phyloP scores from a whole-genome alignment of 148 eudicot genomes.

The Drosera capensis region DNA sequence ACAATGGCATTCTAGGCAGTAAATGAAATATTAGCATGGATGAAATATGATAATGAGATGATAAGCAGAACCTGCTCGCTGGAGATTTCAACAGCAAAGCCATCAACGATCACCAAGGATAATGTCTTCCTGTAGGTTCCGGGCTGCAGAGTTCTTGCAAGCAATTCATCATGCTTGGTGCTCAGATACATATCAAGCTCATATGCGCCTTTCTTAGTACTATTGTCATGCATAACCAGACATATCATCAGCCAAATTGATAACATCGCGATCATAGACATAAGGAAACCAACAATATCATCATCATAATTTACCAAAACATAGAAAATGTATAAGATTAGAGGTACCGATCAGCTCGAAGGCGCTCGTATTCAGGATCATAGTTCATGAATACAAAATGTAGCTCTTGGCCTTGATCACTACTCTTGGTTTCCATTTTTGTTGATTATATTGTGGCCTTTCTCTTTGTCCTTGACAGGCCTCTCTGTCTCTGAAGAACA shows the following conservation, averaged over 20 bases:
- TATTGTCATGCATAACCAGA: too few relatives aligned
- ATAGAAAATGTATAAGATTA: background rate
- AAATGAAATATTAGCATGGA: background rate
- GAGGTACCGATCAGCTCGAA: slow-evolving; percentile 42
- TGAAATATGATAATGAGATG: background rate
- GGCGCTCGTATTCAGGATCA: slow-evolving; percentile 82
- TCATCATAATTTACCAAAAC: too few relatives aligned
- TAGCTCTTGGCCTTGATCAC: too few relatives aligned
- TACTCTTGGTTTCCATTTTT: too few relatives aligned
- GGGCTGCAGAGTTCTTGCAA: slow-evolving; percentile 35
- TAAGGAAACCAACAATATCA: too few relatives aligned
- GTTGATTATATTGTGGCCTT: too few relatives aligned
- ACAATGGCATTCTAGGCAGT: background rate
- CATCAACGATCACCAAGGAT: slow-evolving; percentile 79
- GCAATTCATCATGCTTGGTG: slow-evolving; percentile 61
- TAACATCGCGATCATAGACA: too few relatives aligned
- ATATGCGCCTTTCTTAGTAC: slow-evolving; percentile 52
- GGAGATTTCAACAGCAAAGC: slow-evolving; percentile 59
- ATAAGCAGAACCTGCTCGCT: slow-evolving; percentile 45
- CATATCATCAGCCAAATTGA: too few relatives aligned
- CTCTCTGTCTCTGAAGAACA: too few relatives aligned
- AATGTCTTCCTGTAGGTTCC: slow-evolving; percentile 56
- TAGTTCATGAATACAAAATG: slow-evolving; percentile 75
- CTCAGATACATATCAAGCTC: slow-evolving; percentile 63
- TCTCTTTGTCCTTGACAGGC: too few relatives aligned